These are phyloP conservation scores for Vaucheria bursata DNA, from an alignment of 352 stramenopile genomes.

Conservation along the genomic window DNA sequence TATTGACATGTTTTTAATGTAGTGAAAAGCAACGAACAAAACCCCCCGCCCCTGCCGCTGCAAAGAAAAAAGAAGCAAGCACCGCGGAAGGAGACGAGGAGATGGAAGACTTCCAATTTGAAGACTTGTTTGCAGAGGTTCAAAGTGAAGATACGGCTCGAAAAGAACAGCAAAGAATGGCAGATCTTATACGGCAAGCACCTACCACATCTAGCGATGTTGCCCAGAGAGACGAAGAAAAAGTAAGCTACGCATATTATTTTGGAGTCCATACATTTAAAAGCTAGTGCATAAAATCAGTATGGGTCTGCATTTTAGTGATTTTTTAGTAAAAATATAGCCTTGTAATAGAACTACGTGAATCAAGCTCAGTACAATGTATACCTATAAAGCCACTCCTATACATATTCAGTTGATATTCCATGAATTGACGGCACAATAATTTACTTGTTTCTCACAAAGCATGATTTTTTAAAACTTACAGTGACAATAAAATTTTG, in stretches of 20 bases:
- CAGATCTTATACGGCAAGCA: neutral
- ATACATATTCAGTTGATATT: too few species aligned
- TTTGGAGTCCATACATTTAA: too few species aligned
- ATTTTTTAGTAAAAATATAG: too few species aligned
- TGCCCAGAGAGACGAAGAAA: slow-evolving; percentile 5
- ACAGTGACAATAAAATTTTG: too few species aligned
- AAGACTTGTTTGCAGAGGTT: neutral
- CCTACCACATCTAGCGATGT: neutral
- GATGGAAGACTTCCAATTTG: neutral
- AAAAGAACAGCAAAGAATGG: slow-evolving; percentile 8
- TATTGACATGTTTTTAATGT: neutral
- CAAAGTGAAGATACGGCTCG: neutral
- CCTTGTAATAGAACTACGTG: too few species aligned
- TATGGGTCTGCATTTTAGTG: too few species aligned
- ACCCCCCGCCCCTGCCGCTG: neutral
- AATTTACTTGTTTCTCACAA: too few species aligned
- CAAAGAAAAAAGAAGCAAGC: neutral
- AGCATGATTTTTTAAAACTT: too few species aligned
- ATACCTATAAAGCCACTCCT: too few species aligned
- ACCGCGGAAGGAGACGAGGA: neutral
- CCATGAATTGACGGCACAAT: too few species aligned
- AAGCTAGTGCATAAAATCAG: too few species aligned
- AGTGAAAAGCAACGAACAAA: slow-evolving; percentile 13
- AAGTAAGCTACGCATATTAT: neutral
- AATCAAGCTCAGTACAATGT: too few species aligned